Evolutionary conservation across 169 alveolate genomes (phyloP), one percentile per base, ranked within the genome.

Genomic region (Cryptosporidium baileyi): DNA sequence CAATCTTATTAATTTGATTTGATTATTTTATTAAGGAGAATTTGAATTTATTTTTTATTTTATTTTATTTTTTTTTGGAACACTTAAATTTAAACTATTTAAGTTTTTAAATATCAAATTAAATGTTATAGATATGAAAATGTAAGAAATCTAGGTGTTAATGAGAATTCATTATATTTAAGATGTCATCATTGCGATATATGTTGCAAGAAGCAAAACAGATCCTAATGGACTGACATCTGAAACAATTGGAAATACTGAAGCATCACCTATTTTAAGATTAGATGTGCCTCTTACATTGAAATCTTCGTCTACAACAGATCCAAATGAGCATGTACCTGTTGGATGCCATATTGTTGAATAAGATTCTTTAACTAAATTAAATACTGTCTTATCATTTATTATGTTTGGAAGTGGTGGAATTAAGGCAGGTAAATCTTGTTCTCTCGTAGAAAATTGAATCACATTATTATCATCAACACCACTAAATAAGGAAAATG

Each of bases 261-360:
- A 74, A 40, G 85, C 85, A 74, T 74, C 85, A 15, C 74, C 85
- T 54, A 74, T 22, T 57, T 74, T 74, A 5, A 74, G 59, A 51
- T 74, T 74, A 11, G 63, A 32, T 11, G 67, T 74, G 5, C 85
- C 85, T 74, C 60, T 74, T 11, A 74, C 85, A 3, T 51, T 74
- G 38, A 74, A 74, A 26, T 74, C 67, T 30, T 30, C 30, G 19
- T 74, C 85, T 24, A 74, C 57, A 34, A 74, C 85, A 9, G 85
- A 74, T 32, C 85, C 85, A 11, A 74, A 41, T 54, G 85, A 36
- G 40, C 85, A 74, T 7, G 85, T 74, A 74, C 85, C 85, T 9
- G 85, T 74, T 19, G 85, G 85, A 38, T 74, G 85, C 85, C 85
- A 74, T 17, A 74, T 74, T 54, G 85, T 74, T 54, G 85, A 74